These are phyloP conservation scores for Grosmannia clavigera DNA, from an alignment of 2,329 filamentous ascomycete species.

Conservation along the genomic window DNA sequence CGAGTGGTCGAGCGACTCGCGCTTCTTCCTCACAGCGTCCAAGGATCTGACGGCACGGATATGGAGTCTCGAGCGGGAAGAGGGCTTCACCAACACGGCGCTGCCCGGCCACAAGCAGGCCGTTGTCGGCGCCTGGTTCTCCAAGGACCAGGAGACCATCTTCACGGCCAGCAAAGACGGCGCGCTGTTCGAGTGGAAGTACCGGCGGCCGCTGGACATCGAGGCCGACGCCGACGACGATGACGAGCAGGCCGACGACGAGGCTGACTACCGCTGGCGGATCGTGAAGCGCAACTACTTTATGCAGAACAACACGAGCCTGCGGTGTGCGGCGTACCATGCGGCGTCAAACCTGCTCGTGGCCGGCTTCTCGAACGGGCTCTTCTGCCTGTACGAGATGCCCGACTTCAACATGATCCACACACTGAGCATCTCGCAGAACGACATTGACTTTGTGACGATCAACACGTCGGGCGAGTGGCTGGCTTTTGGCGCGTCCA, in stretches of 20 bases:
- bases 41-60: constrained; percentile 88
- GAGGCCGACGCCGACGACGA: constrained; percentile 37
- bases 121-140: constrained; percentile 94
- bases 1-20: constrained; percentile 91
- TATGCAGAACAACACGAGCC: constrained; percentile 75
- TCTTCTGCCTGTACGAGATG: constrained; percentile 91
- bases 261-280: constrained; percentile 69
- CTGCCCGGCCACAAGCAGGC: constrained; percentile 83
- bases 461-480: constrained; percentile 94
- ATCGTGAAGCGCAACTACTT: constrained; percentile 90
- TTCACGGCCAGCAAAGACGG: constrained; percentile 96
- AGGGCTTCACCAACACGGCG: constrained; percentile 80
- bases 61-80: constrained; percentile 84
- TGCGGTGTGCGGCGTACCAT: constrained; percentile 87
- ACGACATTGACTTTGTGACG: constrained; percentile 87
- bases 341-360: constrained; percentile 82
- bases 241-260: constrained; percentile 46
- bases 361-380: constrained; percentile 85
- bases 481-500: constrained; percentile 93
- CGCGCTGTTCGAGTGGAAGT: constrained; percentile 91
- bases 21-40: constrained; percentile 86
- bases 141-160: constrained; percentile 84
- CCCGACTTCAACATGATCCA: constrained; percentile 95
- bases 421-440: constrained; percentile 85
- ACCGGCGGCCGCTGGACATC: constrained; percentile 39